Evolutionary conservation across 495 filamentous ascomycete species (phyloP), one percentile per base, ranked within the genome.

Genomic region (Glutinoglossum americanum): DNA sequence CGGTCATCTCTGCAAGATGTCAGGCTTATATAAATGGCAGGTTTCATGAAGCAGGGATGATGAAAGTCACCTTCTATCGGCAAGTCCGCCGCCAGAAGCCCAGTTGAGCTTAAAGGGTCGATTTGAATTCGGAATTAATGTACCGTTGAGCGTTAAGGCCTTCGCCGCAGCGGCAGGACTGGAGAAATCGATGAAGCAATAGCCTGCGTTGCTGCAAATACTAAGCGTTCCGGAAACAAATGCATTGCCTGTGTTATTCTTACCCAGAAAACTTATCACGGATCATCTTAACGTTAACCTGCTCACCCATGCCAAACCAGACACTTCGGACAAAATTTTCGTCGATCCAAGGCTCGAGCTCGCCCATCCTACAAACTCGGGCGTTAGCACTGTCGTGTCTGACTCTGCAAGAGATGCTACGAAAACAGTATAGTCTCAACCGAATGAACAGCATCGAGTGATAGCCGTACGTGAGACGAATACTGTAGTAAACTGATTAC

Each of bases 191-290:
- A 97, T 84, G 71, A 99, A 99, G 72, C 92, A 99, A 70, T 99
- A 99, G 53, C 92, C 92, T 58, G 92, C 92, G 70, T 95, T 97
- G 64, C 92, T 97, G 69, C 59, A 61, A 60, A 57, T 35, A 32
- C 21, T 28, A 28, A 30, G 23, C 13, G 30, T 45, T 21, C 10
- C n/a, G n/a, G n/a, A n/a, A n/a, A n/a, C n/a, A 10, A 28, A 32
- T 8, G 23, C 3, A 28, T 5, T 60, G 65, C 68, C 5, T 32
- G 17, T 27, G 11, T 1, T 25, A 13, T 26, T 48, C 86, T 69
- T 83, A 96, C 90, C 92, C 92, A 70, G 92, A 97, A 68, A 94
- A 95, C 70, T 95, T 94, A 74, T 99, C 92, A 60, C 92, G 89
- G 65, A 99, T 99, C 80, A 99, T 94, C 79, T 99, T 99, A 51